Evolutionary conservation across 1,284 basidiomycete genomes (phyloP).

Genomic region (Cutaneotrichosporon cavernicola): DNA sequence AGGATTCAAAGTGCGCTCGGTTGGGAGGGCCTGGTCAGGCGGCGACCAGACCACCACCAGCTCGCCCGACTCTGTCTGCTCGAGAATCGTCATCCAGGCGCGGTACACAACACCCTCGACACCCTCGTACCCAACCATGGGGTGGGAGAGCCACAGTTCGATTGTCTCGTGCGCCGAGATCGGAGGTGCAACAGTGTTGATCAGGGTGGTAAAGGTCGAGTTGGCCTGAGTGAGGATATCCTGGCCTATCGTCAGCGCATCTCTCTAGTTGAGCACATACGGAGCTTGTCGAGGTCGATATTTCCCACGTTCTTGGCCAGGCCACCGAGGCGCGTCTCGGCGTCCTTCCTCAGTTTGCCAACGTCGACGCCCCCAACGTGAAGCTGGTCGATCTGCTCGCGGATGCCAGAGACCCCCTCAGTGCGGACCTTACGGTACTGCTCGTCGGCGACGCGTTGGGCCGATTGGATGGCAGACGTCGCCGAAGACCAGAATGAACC

Average conservation of each 20-base stretch:
- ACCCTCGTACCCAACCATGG: slow-evolving; percentile 94
- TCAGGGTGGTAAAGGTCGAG: slow-evolving; percentile 80
- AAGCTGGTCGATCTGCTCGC: slow-evolving; percentile 31
- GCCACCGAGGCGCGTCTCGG: slow-evolving; percentile 52
- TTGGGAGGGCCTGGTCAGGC: slow-evolving; percentile 58
- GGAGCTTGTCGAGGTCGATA: slow-evolving; percentile 81
- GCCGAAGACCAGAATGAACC: slow-evolving; percentile 79
- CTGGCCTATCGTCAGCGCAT: slow-evolving; percentile 60
- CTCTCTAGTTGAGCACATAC: slow-evolving; percentile 43
- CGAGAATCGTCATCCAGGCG: slow-evolving; percentile 71
- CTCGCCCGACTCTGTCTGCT: slow-evolving; percentile 90
- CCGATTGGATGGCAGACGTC: slow-evolving; percentile 80
- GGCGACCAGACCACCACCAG: slow-evolving; percentile 78
- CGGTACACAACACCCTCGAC: slow-evolving; percentile 94
- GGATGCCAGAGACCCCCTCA: slow-evolving; percentile 57
- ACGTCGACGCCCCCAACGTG: slow-evolving; percentile 70
- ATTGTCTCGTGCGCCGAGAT: slow-evolving; percentile 98
- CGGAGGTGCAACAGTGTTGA: slow-evolving; percentile 96
- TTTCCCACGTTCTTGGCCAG: slow-evolving; percentile 61
- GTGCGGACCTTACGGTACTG: slow-evolving; percentile 64
- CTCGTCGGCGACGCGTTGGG: slow-evolving; percentile 73
- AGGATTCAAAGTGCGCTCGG: slow-evolving; percentile 62
- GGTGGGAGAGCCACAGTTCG: slow-evolving; percentile 90
- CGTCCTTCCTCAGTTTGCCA: slow-evolving; percentile 67
- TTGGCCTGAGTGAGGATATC: slow-evolving; percentile 82